Evolutionary conservation across 805 yeast genomes (phyloP).

Genomic region (Saccharomycopsis fodiens): DNA sequence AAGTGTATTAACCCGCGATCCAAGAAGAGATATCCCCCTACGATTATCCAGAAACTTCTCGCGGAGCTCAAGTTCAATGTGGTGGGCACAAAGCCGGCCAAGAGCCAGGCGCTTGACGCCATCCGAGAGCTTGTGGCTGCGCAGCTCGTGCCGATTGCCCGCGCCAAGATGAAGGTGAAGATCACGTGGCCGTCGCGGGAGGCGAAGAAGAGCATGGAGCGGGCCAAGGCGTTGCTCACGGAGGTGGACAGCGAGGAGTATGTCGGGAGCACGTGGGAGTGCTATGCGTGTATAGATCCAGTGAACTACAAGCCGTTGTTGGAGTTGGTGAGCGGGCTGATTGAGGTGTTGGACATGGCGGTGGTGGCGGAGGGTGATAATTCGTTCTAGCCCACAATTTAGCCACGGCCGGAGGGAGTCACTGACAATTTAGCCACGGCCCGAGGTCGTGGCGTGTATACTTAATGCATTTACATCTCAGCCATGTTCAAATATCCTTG

Average conservation of each 20-base stretch:
- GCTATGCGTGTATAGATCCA: conserved; percentile 75
- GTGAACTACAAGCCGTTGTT: conserved; percentile 68
- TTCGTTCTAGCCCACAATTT: background rate
- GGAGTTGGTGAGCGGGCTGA: conserved; percentile 46
- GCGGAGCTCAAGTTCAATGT: conserved; percentile 73
- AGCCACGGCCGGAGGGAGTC: too few relatives aligned
- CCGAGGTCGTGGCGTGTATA: too few relatives aligned
- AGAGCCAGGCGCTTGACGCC: conserved; percentile 87
- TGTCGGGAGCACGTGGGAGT: conserved; percentile 34
- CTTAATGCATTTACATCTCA: too few relatives aligned
- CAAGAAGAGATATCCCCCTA: conserved; percentile 86
- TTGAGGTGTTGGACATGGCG: conserved; percentile 86
- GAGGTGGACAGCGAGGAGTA: conserved; percentile 36
- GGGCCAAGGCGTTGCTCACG: conserved; percentile 35
- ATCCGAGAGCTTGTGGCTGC: conserved; percentile 66
- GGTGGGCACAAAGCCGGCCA: conserved; percentile 66
- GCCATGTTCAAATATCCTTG: too few relatives aligned
- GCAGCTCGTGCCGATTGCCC: conserved; percentile 85
- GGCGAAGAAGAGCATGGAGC: conserved; percentile 32
- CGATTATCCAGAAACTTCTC: conserved; percentile 86
- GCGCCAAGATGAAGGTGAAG: conserved; percentile 88
- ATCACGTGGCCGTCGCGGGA: conserved; percentile 50
- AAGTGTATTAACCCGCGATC: conserved; percentile 89
- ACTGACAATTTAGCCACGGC: too few relatives aligned
- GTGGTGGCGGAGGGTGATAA: conserved; percentile 57